phyloP scores from a whole-genome alignment of 306 rosid genomes.

The Rubus parviflorus region DNA sequence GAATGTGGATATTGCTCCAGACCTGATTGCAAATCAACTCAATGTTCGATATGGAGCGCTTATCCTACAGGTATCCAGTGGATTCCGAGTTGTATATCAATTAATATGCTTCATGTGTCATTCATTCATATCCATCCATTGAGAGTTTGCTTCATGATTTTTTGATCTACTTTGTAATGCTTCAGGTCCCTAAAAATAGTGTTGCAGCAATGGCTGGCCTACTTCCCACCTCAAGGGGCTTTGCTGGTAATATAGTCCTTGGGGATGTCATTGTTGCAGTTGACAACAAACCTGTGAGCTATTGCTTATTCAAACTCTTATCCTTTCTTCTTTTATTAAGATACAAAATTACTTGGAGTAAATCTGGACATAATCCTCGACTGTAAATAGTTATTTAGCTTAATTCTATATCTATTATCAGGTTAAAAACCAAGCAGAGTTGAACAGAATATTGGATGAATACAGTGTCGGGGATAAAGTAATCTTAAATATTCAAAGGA shows the following conservation, averaged over 20 bases:
- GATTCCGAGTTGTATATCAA: background rate
- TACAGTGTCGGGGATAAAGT: conserved; percentile 72
- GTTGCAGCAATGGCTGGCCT: conserved; percentile 81
- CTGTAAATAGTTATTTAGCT: background rate
- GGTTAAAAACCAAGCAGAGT: conserved; percentile 83
- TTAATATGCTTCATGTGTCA: background rate
- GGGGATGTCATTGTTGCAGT: conserved; percentile 85
- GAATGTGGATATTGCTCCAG: conserved; percentile 86
- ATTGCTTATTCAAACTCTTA: conserved; percentile 27
- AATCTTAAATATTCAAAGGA: conserved; percentile 61
- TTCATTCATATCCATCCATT: background rate
- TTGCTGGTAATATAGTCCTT: conserved; percentile 82
- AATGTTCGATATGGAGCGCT: conserved; percentile 94
- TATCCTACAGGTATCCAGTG: conserved; percentile 57
- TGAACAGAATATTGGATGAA: conserved; percentile 74
- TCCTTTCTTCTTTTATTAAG: background rate
- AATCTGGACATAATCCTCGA: background rate
- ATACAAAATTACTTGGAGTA: background rate
- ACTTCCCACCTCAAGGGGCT: conserved; percentile 79
- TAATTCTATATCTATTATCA: conserved; percentile 24
- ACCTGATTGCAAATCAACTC: conserved; percentile 78
- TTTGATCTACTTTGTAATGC: conserved; percentile 10
- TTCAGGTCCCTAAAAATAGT: conserved; percentile 82
- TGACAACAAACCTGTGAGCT: conserved; percentile 77
- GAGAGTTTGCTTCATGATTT: conserved; percentile 6